These are phyloP conservation scores for Globisporangium spinosum DNA, from an alignment of 352 stramenopile genomes.

Conservation along the genomic window DNA sequence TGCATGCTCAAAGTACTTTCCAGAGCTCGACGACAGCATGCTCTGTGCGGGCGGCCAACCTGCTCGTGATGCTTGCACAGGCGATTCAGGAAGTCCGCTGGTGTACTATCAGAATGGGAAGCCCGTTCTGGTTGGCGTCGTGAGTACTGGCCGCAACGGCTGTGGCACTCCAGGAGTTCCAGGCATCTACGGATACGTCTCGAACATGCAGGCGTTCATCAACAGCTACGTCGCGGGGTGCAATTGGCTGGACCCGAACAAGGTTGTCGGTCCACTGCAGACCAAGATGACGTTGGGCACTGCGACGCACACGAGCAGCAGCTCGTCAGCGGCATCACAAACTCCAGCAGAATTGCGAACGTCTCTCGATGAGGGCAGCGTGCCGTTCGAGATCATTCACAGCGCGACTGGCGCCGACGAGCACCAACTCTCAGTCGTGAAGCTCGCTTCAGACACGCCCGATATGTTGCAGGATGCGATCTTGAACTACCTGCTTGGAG, in stretches of 20 bases:
- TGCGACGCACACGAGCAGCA: neutral
- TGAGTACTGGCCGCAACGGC: slow-evolving; percentile 37
- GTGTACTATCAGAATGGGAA: slow-evolving; percentile 21
- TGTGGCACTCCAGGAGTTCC: slow-evolving; percentile 32
- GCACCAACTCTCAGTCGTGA: slow-evolving; percentile 30
- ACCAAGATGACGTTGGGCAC: neutral
- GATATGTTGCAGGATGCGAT: slow-evolving; percentile 19
- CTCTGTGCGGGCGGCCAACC: slow-evolving; percentile 35
- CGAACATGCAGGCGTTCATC: slow-evolving; percentile 28
- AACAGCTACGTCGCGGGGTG: slow-evolving; percentile 23
- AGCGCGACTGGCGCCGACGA: slow-evolving; percentile 21
- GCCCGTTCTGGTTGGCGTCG: slow-evolving; percentile 31
- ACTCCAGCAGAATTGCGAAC: neutral
- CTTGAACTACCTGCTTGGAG: slow-evolving; percentile 28
- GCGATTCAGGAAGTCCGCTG: slow-evolving; percentile 38
- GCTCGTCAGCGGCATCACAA: neutral
- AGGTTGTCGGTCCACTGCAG: neutral
- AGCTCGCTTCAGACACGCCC: slow-evolving; percentile 29
- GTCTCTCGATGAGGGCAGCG: neutral
- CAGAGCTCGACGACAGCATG: slow-evolving; percentile 39
- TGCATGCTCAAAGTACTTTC: slow-evolving; percentile 25
- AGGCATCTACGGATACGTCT: slow-evolving; percentile 31
- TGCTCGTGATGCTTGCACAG: slow-evolving; percentile 35
- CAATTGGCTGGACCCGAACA: slow-evolving; percentile 23
- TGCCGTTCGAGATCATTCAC: slow-evolving; percentile 33